These are phyloP conservation scores for Globisporangium okanoganense DNA, from an alignment of 352 stramenopile species.

Conservation along the genomic window DNA sequence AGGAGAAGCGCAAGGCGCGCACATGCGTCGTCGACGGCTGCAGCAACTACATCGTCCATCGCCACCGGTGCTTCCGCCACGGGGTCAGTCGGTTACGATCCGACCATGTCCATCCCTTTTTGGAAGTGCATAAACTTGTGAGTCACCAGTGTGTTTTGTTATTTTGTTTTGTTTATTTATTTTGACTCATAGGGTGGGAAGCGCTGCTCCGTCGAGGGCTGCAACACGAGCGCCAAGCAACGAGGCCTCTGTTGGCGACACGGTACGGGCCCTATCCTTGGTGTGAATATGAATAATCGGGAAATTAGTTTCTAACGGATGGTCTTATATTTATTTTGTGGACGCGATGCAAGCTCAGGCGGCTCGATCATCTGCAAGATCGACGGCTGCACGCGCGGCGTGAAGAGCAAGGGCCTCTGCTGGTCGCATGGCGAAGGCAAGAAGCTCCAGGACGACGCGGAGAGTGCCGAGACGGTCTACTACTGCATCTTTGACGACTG, in stretches of 20 bases:
- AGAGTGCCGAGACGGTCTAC: not conserved
- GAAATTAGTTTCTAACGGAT: too few species aligned
- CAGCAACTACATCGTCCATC: constrained; percentile 45
- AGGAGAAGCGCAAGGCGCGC: constrained; percentile 33
- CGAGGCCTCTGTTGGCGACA: constrained; percentile 48
- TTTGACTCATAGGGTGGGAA: constrained; percentile 33
- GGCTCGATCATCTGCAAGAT: constrained; percentile 25
- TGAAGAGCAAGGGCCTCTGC: constrained; percentile 25
- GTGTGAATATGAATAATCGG: too few species aligned
- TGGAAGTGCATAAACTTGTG: constrained; percentile 1
- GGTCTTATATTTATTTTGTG: too few species aligned
- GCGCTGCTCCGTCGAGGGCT: constrained; percentile 34
- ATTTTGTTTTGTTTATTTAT: too few species aligned
- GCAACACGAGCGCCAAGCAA: constrained; percentile 38
- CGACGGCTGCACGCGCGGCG: constrained; percentile 21
- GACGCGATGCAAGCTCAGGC: constrained; percentile 6
- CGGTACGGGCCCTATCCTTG: constrained; percentile 15
- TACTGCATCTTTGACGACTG: constrained; percentile 8
- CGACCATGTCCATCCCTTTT: not conserved
- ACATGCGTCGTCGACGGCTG: constrained; percentile 36
- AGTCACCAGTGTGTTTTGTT: not conserved
- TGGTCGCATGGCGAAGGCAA: constrained; percentile 13
- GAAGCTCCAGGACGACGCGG: constrained; percentile 1
- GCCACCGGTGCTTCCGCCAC: constrained; percentile 42
- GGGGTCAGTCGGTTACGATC: constrained; percentile 16